Conservation (phyloP, 164 flowering plant genomes). For the Aristolochia contorta region DNA sequence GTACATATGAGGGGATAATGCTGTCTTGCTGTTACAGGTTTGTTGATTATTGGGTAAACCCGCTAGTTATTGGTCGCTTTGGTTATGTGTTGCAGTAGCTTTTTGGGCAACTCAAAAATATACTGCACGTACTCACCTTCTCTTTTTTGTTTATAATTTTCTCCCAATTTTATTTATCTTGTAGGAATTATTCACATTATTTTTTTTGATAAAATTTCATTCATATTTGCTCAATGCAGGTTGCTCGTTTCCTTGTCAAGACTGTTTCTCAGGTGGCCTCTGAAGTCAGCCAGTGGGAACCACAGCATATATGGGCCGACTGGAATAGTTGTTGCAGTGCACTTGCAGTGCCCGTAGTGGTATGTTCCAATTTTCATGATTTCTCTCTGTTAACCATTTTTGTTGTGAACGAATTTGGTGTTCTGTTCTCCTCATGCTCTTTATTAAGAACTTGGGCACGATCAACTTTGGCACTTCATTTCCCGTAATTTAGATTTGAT, state of each 20-base stretch:
- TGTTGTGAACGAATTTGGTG: neutral
- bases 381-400: neutral
- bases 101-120: too few relatives aligned
- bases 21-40: constrained; percentile 88
- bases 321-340: constrained; percentile 60
- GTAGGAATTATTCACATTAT: too few relatives aligned
- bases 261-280: constrained; percentile 77
- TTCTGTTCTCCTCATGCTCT: neutral
- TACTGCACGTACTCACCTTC: neutral
- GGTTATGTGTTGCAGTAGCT: too few relatives aligned
- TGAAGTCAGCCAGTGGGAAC: constrained; percentile 79
- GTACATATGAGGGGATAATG: constrained; percentile 99
- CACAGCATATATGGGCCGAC: constrained; percentile 60
- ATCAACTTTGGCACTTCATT: constrained; percentile 1
- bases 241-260: constrained; percentile 93
- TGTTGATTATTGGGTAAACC: neutral
- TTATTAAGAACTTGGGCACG: too few relatives aligned
- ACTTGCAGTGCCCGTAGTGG: constrained; percentile 50
- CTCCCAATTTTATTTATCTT: too few relatives aligned
- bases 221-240: constrained; percentile 31
- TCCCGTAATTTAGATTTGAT: neutral
- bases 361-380: constrained; percentile 10
- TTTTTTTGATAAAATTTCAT: neutral
- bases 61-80: neutral
- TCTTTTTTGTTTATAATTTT: too few relatives aligned